Evolutionary conservation across 2,329 filamentous ascomycete species (phyloP).

Genomic region (Claviceps sp.): DNA sequence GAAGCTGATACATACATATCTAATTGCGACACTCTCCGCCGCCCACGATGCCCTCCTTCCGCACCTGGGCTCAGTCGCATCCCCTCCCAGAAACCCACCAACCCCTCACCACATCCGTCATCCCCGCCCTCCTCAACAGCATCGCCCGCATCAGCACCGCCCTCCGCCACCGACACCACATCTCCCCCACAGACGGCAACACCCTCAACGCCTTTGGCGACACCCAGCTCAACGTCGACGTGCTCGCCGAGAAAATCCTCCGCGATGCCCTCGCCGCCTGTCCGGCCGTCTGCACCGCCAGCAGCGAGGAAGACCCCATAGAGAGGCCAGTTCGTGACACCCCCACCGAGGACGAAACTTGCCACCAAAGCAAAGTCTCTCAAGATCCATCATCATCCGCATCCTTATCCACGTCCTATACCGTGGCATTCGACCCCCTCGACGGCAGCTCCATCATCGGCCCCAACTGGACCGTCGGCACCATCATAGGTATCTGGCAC

Average conservation of each 20-base stretch:
- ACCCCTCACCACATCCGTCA: slow-evolving; percentile 28
- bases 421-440: slow-evolving; percentile 49
- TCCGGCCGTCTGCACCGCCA: slow-evolving; percentile 33
- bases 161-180: slow-evolving; percentile 30
- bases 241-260: slow-evolving; percentile 34
- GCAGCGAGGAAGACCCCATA: slow-evolving; percentile 47
- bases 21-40: background rate
- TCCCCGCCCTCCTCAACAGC: slow-evolving; percentile 33
- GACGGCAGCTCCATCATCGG: slow-evolving; percentile 49
- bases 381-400: slow-evolving; percentile 16
- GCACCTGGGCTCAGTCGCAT: background rate
- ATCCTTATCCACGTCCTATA: slow-evolving; percentile 24
- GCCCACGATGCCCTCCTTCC: background rate
- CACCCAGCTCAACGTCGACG: slow-evolving; percentile 45
- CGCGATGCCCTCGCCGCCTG: slow-evolving; percentile 30
- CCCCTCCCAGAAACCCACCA: slow-evolving; percentile 8
- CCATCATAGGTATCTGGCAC: slow-evolving; percentile 48
- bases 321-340: slow-evolving; percentile 23
- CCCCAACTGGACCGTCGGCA: slow-evolving; percentile 44
- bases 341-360: background rate
- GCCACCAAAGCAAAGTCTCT: background rate
- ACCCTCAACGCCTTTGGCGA: slow-evolving; percentile 45
- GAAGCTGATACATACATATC: no score
- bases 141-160: slow-evolving; percentile 30
- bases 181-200: slow-evolving; percentile 27